Evolutionary conservation across 352 stramenopile species (phyloP).

Genomic region (Phytopythium litorale): DNA sequence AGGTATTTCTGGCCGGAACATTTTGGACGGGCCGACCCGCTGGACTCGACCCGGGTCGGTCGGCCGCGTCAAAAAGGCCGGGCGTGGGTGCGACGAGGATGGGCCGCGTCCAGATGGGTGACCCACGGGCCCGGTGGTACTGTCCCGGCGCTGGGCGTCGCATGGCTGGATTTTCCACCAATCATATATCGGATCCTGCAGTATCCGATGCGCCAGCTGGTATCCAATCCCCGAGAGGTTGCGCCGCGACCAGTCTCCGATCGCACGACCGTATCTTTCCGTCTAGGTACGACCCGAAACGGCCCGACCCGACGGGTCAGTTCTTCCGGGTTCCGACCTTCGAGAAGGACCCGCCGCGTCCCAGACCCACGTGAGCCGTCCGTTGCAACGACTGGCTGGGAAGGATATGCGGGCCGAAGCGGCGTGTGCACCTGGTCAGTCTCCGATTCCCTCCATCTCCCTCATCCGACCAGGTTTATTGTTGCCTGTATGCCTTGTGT

Average conservation of each 20-base stretch:
- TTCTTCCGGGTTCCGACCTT: not conserved
- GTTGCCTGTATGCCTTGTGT: not conserved
- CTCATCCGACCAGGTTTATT: not conserved
- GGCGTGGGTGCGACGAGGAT: not conserved
- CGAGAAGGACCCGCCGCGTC: not conserved
- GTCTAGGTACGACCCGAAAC: not conserved
- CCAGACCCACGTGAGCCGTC: not conserved
- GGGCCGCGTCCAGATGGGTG: conserved; percentile 2
- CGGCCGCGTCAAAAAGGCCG: conserved; percentile 1
- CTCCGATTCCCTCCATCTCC: not conserved
- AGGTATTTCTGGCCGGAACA: not conserved
- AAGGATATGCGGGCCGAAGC: not conserved
- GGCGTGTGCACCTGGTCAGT: conserved; percentile 1
- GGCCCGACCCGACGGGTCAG: not conserved
- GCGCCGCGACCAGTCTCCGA: not conserved
- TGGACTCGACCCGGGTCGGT: not conserved
- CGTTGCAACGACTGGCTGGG: conserved; percentile 2
- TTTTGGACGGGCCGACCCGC: not conserved
- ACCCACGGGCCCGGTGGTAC: not conserved
- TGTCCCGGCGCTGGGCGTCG: not conserved
- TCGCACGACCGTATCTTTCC: not conserved
- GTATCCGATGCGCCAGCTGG: not conserved
- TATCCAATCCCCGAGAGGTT: not conserved
- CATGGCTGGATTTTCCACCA: conserved; percentile 9
- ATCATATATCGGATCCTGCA: not conserved